Evolutionary conservation across 371 early-diverging fungal genomes (phyloP).

Genomic region (Mortierella sp.): DNA sequence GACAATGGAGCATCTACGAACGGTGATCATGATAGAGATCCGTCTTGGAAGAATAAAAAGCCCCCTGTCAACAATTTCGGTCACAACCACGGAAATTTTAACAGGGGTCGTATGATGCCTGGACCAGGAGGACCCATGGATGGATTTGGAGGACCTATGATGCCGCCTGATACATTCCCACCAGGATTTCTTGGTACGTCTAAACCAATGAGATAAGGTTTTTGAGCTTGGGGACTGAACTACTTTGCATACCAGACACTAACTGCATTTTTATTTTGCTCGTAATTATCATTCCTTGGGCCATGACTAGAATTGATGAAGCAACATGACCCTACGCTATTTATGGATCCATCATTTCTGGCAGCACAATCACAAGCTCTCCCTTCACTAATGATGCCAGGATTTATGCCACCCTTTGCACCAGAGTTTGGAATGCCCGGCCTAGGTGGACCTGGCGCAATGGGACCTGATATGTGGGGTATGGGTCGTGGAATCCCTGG

Average conservation of each 20-base stretch:
- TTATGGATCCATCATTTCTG: constrained; percentile 46
- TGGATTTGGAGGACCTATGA: neutral
- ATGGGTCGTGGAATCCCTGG: constrained; percentile 45
- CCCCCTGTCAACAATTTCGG: constrained; percentile 24
- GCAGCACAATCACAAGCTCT: constrained; percentile 22
- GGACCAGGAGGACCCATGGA: constrained; percentile 35
- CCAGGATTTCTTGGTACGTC: constrained; percentile 43
- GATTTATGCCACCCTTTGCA: constrained; percentile 40
- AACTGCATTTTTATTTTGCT: neutral
- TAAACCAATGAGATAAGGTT: too few relatives aligned
- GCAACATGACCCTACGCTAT: constrained; percentile 38
- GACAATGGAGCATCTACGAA: constrained; percentile 12
- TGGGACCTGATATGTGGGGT: constrained; percentile 42
- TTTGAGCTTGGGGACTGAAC: too few relatives aligned
- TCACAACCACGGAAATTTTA: constrained; percentile 31
- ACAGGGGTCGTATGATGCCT: constrained; percentile 35
- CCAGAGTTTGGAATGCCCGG: constrained; percentile 18
- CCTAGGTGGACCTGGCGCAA: neutral
- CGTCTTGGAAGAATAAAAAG: constrained; percentile 50
- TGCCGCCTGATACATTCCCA: constrained; percentile 36
- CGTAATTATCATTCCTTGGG: neutral
- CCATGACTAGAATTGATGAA: constrained; percentile 33
- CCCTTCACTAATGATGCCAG: constrained; percentile 39
- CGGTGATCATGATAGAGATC: constrained; percentile 37
- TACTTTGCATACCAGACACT: too few relatives aligned